Percentiles rank a stretch among this genome's conserved stretches.
These are phyloP conservation scores for Apophysomyces variabilis DNA, from an alignment of 371 early-diverging fungal species.

Conservation along the genomic window DNA sequence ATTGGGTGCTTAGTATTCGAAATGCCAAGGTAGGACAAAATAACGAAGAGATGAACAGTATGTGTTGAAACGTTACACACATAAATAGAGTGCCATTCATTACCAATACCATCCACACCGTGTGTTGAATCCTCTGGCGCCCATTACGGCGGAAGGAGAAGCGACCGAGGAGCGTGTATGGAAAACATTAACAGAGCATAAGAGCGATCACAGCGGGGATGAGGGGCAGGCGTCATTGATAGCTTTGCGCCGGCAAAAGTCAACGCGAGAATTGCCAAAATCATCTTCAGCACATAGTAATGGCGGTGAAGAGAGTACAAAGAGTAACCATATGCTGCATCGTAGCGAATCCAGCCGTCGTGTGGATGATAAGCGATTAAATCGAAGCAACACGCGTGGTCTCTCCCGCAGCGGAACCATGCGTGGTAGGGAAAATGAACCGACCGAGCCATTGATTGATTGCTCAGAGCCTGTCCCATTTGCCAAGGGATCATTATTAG, in stretches of 20 bases:
- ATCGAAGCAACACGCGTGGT: conserved; percentile 20
- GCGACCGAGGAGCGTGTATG: conserved; percentile 2
- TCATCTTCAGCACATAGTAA: background rate
- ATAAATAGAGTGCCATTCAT: conserved; percentile 38
- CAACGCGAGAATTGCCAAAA: conserved; percentile 30
- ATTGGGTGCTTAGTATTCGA: conserved; percentile 87
- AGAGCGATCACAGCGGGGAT: conserved; percentile 3
- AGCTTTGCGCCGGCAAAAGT: conserved; percentile 43
- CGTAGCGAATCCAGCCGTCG: conserved; percentile 31
- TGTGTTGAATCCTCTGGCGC: conserved; percentile 43
- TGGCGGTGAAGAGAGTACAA: conserved; percentile 9
- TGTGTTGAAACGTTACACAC: background rate
- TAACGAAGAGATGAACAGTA: background rate
- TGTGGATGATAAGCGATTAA: conserved; percentile 12
- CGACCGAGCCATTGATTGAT: conserved; percentile 27
- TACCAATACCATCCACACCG: conserved; percentile 42
- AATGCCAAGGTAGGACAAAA: conserved; percentile 67
- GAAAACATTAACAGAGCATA: background rate
- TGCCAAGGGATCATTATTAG: conserved; percentile 40
- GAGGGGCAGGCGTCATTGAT: conserved; percentile 8
- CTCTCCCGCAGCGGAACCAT: conserved; percentile 30
- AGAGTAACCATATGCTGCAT: conserved; percentile 11
- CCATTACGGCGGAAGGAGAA: conserved; percentile 16
- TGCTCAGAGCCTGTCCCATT: conserved; percentile 27
- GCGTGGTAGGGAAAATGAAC: conserved; percentile 12